Conservation (phyloP, 202 grass and related monocot genomes). For the Schoenoplectus triqueter region DNA sequence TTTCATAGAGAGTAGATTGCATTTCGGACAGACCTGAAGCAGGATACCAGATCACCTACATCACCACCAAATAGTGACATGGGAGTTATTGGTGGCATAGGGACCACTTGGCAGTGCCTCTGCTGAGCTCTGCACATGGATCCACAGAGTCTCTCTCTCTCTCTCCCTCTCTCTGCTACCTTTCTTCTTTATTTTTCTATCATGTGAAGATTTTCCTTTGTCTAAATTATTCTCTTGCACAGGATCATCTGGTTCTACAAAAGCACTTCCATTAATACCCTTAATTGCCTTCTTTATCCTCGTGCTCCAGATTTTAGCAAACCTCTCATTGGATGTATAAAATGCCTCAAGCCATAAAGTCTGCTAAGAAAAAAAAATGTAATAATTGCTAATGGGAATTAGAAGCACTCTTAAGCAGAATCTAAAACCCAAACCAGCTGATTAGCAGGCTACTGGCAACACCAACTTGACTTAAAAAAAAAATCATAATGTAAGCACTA, state of each 20-base stretch:
- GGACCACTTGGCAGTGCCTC: conserved; percentile 58
- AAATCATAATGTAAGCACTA: conserved; percentile 28
- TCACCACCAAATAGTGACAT: conserved; percentile 34
- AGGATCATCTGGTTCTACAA: conserved; percentile 59
- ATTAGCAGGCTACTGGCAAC: conserved; percentile 23
- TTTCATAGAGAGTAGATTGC: conserved; percentile 52
- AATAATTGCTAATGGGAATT: background rate
- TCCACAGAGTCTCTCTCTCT: conserved; percentile 69
- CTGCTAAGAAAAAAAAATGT: conserved; percentile 56
- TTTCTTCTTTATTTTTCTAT: conserved; percentile 50
- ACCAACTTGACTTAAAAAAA: conserved; percentile 30
- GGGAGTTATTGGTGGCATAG: conserved; percentile 78
- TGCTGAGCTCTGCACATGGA: conserved; percentile 76
- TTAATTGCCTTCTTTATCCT: conserved; percentile 97
- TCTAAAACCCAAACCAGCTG: background rate
- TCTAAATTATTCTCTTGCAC: conserved; percentile 53
- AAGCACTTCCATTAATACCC: conserved; percentile 76
- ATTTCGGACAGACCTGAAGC: conserved; percentile 50
- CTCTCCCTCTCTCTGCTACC: conserved; percentile 53
- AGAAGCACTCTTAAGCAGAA: background rate
- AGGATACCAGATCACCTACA: conserved; percentile 17
- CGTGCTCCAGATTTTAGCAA: conserved; percentile 94
- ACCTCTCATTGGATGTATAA: conserved; percentile 97
- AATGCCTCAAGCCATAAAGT: conserved; percentile 87
- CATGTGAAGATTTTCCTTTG: conserved; percentile 45